Conservation (phyloP, 1,284 basidiomycete species). For the Heterobasidion parviporum region DNA sequence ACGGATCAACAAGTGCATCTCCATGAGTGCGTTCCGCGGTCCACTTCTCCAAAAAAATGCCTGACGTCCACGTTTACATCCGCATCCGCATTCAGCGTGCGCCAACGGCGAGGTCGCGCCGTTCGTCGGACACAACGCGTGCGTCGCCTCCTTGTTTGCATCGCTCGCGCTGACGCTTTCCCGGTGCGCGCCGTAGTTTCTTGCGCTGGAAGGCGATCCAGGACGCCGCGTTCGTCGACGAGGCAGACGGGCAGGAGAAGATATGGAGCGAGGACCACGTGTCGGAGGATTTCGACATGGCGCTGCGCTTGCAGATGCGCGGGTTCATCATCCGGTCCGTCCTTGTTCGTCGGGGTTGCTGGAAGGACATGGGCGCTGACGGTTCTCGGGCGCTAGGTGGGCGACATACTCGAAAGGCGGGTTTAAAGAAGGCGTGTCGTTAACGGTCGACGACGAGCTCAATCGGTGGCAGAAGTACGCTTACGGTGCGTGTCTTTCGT, state of each 20-base stretch:
- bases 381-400: slow-evolving; percentile 23
- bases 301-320: slow-evolving; percentile 36
- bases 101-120: slow-evolving; percentile 48
- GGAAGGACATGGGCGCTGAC: too few relatives aligned
- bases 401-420: slow-evolving; percentile 45
- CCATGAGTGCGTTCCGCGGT: slow-evolving; percentile 23
- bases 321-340: slow-evolving; percentile 47
- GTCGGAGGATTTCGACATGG: slow-evolving; percentile 56
- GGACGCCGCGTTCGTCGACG: slow-evolving; percentile 39
- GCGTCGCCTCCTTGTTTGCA: neutral
- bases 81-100: slow-evolving; percentile 18
- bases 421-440: slow-evolving; percentile 54
- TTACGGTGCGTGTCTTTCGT: slow-evolving; percentile 29
- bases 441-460: slow-evolving; percentile 41
- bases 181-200: slow-evolving; percentile 21
- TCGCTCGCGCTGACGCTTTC: neutral
- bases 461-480: slow-evolving; percentile 56
- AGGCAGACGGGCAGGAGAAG: slow-evolving; percentile 34
- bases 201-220: slow-evolving; percentile 49
- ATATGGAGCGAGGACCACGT: slow-evolving; percentile 52
- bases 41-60: neutral
- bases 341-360: too few relatives aligned
- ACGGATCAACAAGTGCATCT: slow-evolving; percentile 36
- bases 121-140: slow-evolving; percentile 53
- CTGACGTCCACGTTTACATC: neutral